Evolutionary conservation across 345 rosid species (phyloP).

Genomic region (Hypericum perforatum): DNA sequence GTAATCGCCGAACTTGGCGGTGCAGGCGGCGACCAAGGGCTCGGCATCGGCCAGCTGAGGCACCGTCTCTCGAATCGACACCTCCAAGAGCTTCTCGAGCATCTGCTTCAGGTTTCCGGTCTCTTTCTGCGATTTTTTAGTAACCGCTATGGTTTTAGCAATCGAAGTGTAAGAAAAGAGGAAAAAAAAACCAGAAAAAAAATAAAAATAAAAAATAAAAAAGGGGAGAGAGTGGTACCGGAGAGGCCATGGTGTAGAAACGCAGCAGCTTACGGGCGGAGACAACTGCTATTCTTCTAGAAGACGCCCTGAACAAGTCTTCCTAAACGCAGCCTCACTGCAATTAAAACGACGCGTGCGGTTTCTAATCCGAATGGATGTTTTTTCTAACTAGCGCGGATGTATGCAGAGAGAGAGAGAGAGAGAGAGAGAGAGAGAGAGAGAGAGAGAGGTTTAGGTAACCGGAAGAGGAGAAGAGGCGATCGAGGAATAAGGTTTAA

Average conservation of each 20-base stretch:
- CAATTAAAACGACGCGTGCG: too few species aligned
- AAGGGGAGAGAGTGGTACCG: constrained; percentile 18
- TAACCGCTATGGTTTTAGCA: neutral
- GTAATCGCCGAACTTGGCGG: constrained; percentile 73
- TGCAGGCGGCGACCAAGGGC: constrained; percentile 58
- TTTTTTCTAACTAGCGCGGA: too few species aligned
- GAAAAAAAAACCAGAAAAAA: neutral
- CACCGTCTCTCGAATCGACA: constrained; percentile 44
- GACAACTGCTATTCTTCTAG: constrained; percentile 31
- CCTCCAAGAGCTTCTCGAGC: constrained; percentile 50
- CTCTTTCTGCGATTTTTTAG: constrained; percentile 20
- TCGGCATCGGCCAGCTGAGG: constrained; percentile 54
- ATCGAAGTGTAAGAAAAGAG: neutral
- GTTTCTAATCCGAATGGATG: too few species aligned
- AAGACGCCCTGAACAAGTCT: constrained; percentile 43
- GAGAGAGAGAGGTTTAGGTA: too few species aligned
- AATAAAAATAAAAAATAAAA: neutral
- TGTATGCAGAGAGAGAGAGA: too few species aligned
- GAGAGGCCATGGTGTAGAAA: constrained; percentile 52
- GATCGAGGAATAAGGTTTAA: too few species aligned
- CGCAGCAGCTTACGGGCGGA: constrained; percentile 22
- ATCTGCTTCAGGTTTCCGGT: constrained; percentile 51
- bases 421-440: too few species aligned
- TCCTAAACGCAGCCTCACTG: constrained; percentile 26
- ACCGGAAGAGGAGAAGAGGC: too few species aligned